A percentile compares a stretch with the other conserved stretches of the same genome.
Evolutionary conservation across 2,329 filamentous ascomycete genomes (phyloP).

Genomic region (Onygenales sp.): DNA sequence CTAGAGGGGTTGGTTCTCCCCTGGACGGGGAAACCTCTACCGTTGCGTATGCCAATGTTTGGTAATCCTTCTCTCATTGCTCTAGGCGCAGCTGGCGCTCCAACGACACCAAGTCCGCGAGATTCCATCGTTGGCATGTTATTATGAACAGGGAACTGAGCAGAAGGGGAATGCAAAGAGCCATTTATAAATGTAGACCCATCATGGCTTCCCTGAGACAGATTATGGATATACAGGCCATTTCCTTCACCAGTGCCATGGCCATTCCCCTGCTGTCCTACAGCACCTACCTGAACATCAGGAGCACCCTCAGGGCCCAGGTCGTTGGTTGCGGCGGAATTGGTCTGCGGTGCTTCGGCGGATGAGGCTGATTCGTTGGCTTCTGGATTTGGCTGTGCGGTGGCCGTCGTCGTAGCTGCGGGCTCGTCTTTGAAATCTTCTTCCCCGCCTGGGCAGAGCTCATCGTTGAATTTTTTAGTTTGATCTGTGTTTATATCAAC

Average conservation of each 20-base stretch:
- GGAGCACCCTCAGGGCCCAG: slow-evolving; percentile 8
- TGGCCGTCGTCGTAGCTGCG: slow-evolving; percentile 12
- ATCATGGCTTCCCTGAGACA: slow-evolving; percentile 11
- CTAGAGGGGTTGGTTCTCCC: slow-evolving; percentile 15
- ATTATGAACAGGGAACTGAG: slow-evolving; percentile 16
- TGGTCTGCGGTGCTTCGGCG: neutral
- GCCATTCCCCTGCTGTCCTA: neutral
- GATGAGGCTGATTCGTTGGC: neutral
- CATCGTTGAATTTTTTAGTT: slow-evolving; percentile 22
- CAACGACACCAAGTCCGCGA: slow-evolving; percentile 49
- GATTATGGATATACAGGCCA: neutral
- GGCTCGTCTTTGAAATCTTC: slow-evolving; percentile 20
- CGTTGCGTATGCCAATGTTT: slow-evolving; percentile 65
- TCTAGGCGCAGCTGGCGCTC: slow-evolving; percentile 84
- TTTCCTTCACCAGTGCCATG: neutral
- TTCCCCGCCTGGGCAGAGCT: slow-evolving; percentile 25
- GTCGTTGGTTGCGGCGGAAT: neutral
- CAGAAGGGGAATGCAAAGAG: neutral
- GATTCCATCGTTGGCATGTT: slow-evolving; percentile 26
- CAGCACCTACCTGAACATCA: neutral
- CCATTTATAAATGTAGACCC: slow-evolving; percentile 13
- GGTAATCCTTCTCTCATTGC: slow-evolving; percentile 85
- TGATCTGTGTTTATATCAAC: slow-evolving; percentile 7
- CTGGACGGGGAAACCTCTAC: slow-evolving; percentile 40
- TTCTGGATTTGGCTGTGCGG: slow-evolving; percentile 3